Conservation (phyloP, 139 green algal species). For the Micractinium sp. region DNA sequence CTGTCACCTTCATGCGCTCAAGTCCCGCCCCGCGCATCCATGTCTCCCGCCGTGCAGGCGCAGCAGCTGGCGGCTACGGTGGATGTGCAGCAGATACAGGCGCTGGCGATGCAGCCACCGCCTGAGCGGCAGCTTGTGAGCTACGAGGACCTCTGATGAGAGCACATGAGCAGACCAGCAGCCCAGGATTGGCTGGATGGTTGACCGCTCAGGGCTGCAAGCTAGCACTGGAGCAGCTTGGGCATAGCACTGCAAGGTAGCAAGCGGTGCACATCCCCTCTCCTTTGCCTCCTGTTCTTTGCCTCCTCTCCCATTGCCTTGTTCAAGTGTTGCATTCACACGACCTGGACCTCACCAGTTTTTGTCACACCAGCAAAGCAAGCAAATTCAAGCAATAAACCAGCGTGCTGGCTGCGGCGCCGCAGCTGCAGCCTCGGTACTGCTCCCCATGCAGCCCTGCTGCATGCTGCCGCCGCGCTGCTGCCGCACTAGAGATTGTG, state of each 20-base stretch:
- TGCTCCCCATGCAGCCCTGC: not conserved
- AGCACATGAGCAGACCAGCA: too few species aligned
- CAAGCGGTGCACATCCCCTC: not conserved
- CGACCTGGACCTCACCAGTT: too few species aligned
- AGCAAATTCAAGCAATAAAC: not conserved
- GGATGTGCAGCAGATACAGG: slow-evolving; percentile 24
- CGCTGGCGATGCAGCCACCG: slow-evolving; percentile 22
- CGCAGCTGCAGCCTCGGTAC: not conserved
- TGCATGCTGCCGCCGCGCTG: not conserved
- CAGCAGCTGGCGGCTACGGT: slow-evolving; percentile 13
- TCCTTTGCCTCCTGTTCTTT: too few species aligned
- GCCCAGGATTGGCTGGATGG: too few species aligned
- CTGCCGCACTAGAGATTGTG: not conserved
- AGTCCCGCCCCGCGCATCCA: not conserved
- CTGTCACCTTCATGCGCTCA: too few species aligned
- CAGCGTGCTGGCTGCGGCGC: not conserved
- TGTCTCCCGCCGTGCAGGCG: not conserved
- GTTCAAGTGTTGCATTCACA: not conserved
- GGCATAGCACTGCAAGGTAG: too few species aligned
- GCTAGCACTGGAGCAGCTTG: too few species aligned
- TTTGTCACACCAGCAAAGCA: not conserved
- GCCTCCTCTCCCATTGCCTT: not conserved
- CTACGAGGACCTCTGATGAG: slow-evolving; percentile 54
- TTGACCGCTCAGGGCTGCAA: too few species aligned
- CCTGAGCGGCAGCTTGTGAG: slow-evolving; percentile 43